These are phyloP conservation scores for Botrytis tulipae DNA, from an alignment of 2,329 filamentous ascomycete genomes.

Conservation along the genomic window DNA sequence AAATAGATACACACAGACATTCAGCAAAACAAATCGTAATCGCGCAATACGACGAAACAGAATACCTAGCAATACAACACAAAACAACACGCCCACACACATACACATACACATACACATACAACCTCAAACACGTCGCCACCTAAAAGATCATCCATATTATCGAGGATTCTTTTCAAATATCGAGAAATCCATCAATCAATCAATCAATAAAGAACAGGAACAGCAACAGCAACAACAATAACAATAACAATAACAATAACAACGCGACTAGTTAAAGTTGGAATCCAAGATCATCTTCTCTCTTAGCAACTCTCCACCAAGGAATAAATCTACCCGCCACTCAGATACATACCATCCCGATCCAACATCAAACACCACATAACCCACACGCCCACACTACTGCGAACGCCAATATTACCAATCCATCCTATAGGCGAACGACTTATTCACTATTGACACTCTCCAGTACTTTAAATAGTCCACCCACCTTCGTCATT, in stretches of 20 bases:
- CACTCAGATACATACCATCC: not conserved
- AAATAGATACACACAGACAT: not conserved
- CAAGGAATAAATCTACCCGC: not conserved
- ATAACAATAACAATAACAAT: not conserved
- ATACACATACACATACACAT: not conserved
- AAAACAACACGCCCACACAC: not conserved
- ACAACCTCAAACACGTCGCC: not conserved
- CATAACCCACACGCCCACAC: not conserved
- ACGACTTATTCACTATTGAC: not conserved
- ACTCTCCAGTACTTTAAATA: not conserved
- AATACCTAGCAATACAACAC: not conserved
- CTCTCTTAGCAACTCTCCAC: not conserved
- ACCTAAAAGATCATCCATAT: not conserved
- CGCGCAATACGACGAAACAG: not conserved
- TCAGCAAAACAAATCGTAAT: not conserved
- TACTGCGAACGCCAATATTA: not conserved
- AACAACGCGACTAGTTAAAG: not conserved
- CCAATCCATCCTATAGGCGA: not conserved
- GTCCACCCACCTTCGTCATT: not conserved
- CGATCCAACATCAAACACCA: not conserved
- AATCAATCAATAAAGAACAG: not conserved
- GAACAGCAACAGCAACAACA: not conserved
- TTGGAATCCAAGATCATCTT: not conserved
- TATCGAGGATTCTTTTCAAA: not conserved
- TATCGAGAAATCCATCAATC: not conserved